Evolutionary conservation across 306 rosid species (phyloP), one percentile per base, ranked within the genome.

Genomic region (Quercus aquifolioides): DNA sequence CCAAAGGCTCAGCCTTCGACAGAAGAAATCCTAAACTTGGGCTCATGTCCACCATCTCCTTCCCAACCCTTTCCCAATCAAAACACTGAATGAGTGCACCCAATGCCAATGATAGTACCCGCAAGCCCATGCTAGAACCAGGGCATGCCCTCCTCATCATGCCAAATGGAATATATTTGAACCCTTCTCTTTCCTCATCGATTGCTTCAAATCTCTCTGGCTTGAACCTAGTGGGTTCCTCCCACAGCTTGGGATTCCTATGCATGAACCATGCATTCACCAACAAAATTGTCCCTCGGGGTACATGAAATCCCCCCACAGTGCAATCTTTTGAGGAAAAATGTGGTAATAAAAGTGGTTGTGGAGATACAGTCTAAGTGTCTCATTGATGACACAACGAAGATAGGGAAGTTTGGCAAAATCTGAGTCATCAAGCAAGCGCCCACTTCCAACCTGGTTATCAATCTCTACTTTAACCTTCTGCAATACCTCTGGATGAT

Each of bases 261-360:
- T 89, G 91, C 15, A 89, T 30, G 55, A 79, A 81, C 91, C 90
- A 89, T 55, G 77, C 18, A 60, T 87, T 89, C n/a, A 79, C 79
- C 5, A 89, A 19, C 43, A 89, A 33, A 80, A 75, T 83, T 30
- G 93, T 89, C 60, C 88, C 90, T 46, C 21, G n/a, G 41, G 89
- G 83, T 2, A 89, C 60, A 11, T 86, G 81, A 63, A 5, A 89
- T 2, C 89, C 91, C 14, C 87, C 80, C 1, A 89, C 83, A 1
- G 19, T 62, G 77, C 90, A 86, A 60, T 60, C 55, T 0, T 19
- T 2, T 18, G 86, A 79, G 1, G 91, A 82, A 11, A 87, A 87
- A 3, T 90, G 93, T 1, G 90, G 93, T 9, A 80, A 0, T 15
- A 85, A 18, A 6, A 81, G 55, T 31, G 93, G 88, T 14, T 30